Evolutionary conservation across 2,329 filamentous ascomycete genomes (phyloP).

Genomic region (Colletotrichum liriopes): DNA sequence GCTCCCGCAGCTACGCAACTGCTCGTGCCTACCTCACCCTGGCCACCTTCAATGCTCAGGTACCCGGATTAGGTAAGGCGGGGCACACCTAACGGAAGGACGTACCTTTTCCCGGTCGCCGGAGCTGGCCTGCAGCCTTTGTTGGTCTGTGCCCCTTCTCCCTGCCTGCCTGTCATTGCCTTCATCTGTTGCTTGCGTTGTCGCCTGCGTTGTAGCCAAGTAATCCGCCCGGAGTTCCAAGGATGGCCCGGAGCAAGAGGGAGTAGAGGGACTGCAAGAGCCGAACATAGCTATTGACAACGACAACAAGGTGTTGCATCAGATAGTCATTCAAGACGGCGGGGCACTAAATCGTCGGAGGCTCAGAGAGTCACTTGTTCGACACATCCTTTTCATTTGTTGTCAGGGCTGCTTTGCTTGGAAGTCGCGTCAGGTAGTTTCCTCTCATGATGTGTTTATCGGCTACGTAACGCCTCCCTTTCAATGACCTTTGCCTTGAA

Average conservation of each 20-base stretch:
- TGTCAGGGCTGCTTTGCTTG: neutral
- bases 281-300: neutral
- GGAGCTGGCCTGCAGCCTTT: neutral
- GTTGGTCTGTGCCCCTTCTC: neutral
- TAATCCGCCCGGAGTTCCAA: neutral
- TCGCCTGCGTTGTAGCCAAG: too few species aligned
- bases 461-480: neutral
- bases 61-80: constrained; percentile 42
- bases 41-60: constrained; percentile 32
- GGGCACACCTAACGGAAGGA: constrained; percentile 24
- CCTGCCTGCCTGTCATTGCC: too few species aligned
- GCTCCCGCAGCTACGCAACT: constrained; percentile 44
- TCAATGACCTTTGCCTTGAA: neutral
- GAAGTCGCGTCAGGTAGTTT: neutral
- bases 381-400: neutral
- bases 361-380: neutral
- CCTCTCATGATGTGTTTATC: neutral
- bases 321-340: neutral
- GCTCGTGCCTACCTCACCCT: constrained; percentile 44
- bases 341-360: neutral
- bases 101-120: constrained; percentile 39
- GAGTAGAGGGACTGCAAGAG: too few species aligned
- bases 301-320: neutral
- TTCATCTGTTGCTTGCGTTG: neutral
- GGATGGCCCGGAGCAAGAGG: too few species aligned